A percentile compares a stretch with the other conserved stretches of the same genome.
phyloP scores from a whole-genome alignment of 345 rosid genomes.

The Euphorbia peplus region DNA sequence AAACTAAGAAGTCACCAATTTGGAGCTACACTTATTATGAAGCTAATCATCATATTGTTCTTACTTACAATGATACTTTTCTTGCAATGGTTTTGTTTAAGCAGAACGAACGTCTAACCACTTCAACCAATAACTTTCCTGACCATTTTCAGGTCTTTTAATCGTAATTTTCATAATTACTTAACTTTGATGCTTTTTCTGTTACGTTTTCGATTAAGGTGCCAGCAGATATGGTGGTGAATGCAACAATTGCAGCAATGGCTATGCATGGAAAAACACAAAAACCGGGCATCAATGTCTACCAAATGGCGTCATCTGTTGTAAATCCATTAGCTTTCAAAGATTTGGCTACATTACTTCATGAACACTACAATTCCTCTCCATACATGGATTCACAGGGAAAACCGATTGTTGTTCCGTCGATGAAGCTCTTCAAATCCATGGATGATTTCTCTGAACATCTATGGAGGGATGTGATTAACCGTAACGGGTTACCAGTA shows the following conservation, averaged over 20 bases:
- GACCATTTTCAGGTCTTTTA: no score
- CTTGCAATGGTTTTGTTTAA: no score
- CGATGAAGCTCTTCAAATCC: constrained; percentile 71
- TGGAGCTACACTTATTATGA: not conserved
- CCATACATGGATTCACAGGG: constrained; percentile 78
- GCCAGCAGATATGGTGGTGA: constrained; percentile 79
- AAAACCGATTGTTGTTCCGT: constrained; percentile 61
- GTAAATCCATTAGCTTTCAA: constrained; percentile 71
- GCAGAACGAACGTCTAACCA: no score
- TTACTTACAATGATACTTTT: not conserved
- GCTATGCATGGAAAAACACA: constrained; percentile 60
- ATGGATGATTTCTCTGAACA: constrained; percentile 75
- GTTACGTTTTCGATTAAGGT: no score
- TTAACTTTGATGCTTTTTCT: no score
- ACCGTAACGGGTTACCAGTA: constrained; percentile 42
- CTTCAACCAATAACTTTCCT: no score
- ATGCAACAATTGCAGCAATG: constrained; percentile 87
- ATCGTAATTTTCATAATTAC: no score
- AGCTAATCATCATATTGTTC: not conserved
- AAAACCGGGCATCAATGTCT: constrained; percentile 64
- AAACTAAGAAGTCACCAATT: no score
- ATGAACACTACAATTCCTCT: constrained; percentile 65
- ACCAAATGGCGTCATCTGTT: constrained; percentile 86
- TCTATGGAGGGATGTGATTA: constrained; percentile 57
- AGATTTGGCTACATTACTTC: constrained; percentile 58